Evolutionary conservation across 192 early-diverging fungal genomes (phyloP).

Genomic region (Backusella mclennaniae): DNA sequence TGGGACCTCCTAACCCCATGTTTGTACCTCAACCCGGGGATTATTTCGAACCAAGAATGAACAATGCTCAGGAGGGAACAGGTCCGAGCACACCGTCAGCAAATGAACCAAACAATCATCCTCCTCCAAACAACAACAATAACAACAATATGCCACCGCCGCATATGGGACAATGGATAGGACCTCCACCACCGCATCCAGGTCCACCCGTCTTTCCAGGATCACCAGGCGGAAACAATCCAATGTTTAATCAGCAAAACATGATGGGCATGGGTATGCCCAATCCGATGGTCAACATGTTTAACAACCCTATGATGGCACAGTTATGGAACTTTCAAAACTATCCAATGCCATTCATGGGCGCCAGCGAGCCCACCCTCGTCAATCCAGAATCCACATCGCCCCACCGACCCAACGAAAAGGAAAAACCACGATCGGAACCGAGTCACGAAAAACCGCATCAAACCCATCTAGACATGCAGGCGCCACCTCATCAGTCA

Average conservation of each 20-base stretch:
- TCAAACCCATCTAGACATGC: not conserved
- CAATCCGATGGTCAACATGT: not conserved
- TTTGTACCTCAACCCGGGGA: conserved; percentile 1
- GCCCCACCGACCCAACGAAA: not conserved
- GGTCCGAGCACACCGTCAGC: not conserved
- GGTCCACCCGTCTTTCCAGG: not conserved
- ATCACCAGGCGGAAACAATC: not conserved
- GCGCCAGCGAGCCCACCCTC: not conserved
- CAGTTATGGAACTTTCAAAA: not conserved
- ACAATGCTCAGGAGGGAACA: not conserved
- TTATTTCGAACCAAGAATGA: not conserved
- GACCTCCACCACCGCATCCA: not conserved
- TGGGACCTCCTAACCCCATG: conserved; percentile 5
- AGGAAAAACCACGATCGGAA: not conserved
- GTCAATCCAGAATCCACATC: not conserved
- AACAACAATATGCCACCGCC: not conserved
- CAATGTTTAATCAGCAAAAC: conserved; percentile 4
- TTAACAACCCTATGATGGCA: not conserved
- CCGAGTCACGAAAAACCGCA: not conserved
- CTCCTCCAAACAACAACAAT: not conserved
- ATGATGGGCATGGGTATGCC: not conserved
- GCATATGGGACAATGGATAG: not conserved
- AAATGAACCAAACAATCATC: not conserved
- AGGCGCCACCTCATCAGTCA: not conserved
- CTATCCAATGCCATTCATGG: not conserved